These are phyloP conservation scores for Skeletonema grethae DNA, from an alignment of 108 stramenopile genomes.

Conservation along the genomic window DNA sequence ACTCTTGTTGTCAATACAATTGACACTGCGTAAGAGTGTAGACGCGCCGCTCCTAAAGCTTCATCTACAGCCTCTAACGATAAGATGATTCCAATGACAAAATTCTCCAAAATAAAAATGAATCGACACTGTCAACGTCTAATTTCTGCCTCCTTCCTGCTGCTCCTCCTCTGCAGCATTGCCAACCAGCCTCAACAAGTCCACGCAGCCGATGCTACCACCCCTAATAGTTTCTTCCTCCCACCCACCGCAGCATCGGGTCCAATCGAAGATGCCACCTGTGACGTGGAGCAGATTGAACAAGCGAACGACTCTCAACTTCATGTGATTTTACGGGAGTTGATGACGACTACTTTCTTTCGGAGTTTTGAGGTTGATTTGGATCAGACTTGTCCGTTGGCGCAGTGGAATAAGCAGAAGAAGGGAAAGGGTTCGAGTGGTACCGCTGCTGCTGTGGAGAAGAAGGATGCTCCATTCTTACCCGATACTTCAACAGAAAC, in stretches of 20 bases:
- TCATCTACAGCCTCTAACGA: no score
- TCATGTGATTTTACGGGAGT: conserved; percentile 76
- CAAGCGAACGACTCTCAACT: conserved; percentile 86
- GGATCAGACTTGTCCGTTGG: conserved; percentile 71
- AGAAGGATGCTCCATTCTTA: background rate
- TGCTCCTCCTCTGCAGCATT: background rate
- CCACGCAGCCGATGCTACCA: background rate
- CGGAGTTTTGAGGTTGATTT: conserved; percentile 84
- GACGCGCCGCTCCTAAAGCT: no score
- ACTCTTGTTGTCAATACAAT: background rate
- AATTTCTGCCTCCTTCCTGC: background rate
- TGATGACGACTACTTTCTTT: conserved; percentile 77
- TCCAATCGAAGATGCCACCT: conserved; percentile 75
- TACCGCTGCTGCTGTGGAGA: background rate
- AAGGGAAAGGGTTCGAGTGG: background rate
- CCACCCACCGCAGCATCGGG: conserved; percentile 26
- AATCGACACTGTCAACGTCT: background rate
- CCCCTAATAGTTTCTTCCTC: background rate
- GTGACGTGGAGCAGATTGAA: conserved; percentile 88
- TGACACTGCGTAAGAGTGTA: no score
- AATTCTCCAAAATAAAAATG: background rate
- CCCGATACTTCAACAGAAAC: background rate
- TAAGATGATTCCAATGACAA: background rate
- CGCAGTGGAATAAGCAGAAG: conserved; percentile 47
- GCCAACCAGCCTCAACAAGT: background rate